These are phyloP conservation scores for Mycosphaerella sp. DNA, from an alignment of 2,329 filamentous ascomycete species.

Conservation along the genomic window DNA sequence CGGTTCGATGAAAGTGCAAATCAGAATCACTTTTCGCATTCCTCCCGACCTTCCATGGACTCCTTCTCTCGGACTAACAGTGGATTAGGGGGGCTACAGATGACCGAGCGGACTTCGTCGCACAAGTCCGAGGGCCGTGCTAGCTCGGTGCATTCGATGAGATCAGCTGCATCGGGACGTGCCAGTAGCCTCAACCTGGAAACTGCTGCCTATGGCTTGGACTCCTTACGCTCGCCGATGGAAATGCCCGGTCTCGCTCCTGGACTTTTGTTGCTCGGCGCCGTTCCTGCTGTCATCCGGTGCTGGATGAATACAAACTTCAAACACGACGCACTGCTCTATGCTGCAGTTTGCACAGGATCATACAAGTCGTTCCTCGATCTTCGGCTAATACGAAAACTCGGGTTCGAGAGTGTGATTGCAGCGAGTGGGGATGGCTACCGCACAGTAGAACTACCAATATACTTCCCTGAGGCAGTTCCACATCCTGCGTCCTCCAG, in stretches of 20 bases:
- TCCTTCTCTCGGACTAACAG: conserved; percentile 63
- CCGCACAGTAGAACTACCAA: conserved; percentile 65
- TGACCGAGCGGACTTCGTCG: conserved; percentile 86
- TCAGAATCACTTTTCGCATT: conserved; percentile 82
- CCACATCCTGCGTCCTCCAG: conserved; percentile 69
- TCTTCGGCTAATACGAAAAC: conserved; percentile 63
- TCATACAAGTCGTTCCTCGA: conserved; percentile 84
- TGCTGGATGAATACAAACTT: conserved; percentile 93
- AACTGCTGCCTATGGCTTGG: conserved; percentile 60
- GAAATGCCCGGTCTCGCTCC: conserved; percentile 71
- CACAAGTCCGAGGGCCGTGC: conserved; percentile 95
- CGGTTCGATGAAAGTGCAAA: conserved; percentile 95
- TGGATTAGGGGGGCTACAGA: conserved; percentile 66
- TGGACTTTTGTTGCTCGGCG: conserved; percentile 75
- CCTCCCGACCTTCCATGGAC: conserved; percentile 74
- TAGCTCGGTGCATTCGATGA: conserved; percentile 76
- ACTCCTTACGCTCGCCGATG: conserved; percentile 61
- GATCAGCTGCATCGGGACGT: conserved; percentile 69
- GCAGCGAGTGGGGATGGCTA: conserved; percentile 46
- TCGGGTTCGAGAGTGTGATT: conserved; percentile 59
- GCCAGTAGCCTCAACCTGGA: conserved; percentile 86
- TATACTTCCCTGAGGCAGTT: conserved; percentile 88
- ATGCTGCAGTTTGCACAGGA: conserved; percentile 86
- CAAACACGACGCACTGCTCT: conserved; percentile 80
- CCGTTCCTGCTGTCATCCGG: conserved; percentile 87